Conservation (phyloP, 495 filamentous ascomycete species). For the Jackrogersella minutella region DNA sequence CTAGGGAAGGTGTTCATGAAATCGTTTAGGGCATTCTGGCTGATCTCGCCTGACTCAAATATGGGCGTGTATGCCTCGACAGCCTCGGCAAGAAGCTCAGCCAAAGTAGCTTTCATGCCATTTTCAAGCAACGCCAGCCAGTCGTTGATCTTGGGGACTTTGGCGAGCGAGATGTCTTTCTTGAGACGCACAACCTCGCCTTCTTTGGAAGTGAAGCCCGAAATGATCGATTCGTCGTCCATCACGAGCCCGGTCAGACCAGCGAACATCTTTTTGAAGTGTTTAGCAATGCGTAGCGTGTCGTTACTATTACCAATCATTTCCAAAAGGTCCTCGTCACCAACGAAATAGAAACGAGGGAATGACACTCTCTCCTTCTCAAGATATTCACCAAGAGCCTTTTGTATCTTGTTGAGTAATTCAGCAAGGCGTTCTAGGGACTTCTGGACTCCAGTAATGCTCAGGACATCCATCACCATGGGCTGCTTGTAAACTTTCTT, state of each 20-base stretch:
- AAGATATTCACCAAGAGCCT: constrained; percentile 97
- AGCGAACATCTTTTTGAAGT: constrained; percentile 99
- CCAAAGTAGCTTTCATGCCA: constrained; percentile 93
- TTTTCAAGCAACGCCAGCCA: constrained; percentile 91
- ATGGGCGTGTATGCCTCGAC: constrained; percentile 77
- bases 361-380: constrained; percentile 97
- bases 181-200: constrained; percentile 88
- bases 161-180: constrained; percentile 87
- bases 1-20: constrained; percentile 86
- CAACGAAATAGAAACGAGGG: constrained; percentile 98
- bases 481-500: constrained; percentile 97
- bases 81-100: constrained; percentile 88
- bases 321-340: constrained; percentile 97
- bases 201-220: constrained; percentile 94
- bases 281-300: constrained; percentile 91
- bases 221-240: constrained; percentile 87
- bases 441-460: constrained; percentile 94
- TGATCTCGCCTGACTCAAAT: constrained; percentile 70
- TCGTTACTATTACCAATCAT: constrained; percentile 99
- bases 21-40: constrained; percentile 70
- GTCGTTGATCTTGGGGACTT: constrained; percentile 96
- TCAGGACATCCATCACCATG: constrained; percentile 91
- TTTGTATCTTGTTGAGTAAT: constrained; percentile 98
- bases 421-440: constrained; percentile 93
- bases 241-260: constrained; percentile 88